phyloP scores from a whole-genome alignment of 495 filamentous ascomycete genomes.

The Chaetomium tenue region DNA sequence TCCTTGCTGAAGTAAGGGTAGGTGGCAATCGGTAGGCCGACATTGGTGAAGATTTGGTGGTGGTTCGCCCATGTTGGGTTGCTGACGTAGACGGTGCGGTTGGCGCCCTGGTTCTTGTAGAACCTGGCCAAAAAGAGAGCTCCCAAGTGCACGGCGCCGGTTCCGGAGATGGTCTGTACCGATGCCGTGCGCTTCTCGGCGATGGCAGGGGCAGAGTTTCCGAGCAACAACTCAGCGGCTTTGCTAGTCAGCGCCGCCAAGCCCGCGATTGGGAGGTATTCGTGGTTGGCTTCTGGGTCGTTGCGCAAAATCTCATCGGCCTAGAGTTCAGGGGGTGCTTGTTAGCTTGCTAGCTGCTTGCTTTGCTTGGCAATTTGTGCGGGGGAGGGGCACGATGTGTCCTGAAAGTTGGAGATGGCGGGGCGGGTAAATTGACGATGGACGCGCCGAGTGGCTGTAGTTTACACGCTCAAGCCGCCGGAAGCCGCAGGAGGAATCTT shows the following conservation, averaged over 20 bases:
- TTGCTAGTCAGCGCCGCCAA: slow-evolving; percentile 79
- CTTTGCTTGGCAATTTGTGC: slow-evolving; percentile 9
- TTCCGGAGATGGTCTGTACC: slow-evolving; percentile 85
- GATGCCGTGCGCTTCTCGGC: slow-evolving; percentile 75
- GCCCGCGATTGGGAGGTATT: slow-evolving; percentile 96
- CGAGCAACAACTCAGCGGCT: slow-evolving; percentile 85
- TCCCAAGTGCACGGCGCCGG: slow-evolving; percentile 85
- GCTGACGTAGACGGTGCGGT: slow-evolving; percentile 79
- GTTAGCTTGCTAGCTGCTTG: slow-evolving; percentile 22
- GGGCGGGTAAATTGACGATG: slow-evolving; percentile 20
- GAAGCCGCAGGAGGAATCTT: not conserved
- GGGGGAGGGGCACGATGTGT: slow-evolving; percentile 16
- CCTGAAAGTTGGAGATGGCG: slow-evolving; percentile 16
- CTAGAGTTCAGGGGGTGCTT: slow-evolving; percentile 43
- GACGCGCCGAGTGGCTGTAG: slow-evolving; percentile 1
- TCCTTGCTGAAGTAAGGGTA: slow-evolving; percentile 92
- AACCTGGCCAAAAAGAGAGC: slow-evolving; percentile 81
- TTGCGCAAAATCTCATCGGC: slow-evolving; percentile 83
- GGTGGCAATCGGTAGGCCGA: slow-evolving; percentile 67
- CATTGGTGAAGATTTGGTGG: slow-evolving; percentile 96
- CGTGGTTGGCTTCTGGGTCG: slow-evolving; percentile 90
- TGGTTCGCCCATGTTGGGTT: slow-evolving; percentile 98
- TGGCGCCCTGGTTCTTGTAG: slow-evolving; percentile 63
- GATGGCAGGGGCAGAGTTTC: slow-evolving; percentile 74
- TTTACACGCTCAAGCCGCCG: not conserved